phyloP scores from a whole-genome alignment of 495 filamentous ascomycete species.

The Penicillium maclennaniae region DNA sequence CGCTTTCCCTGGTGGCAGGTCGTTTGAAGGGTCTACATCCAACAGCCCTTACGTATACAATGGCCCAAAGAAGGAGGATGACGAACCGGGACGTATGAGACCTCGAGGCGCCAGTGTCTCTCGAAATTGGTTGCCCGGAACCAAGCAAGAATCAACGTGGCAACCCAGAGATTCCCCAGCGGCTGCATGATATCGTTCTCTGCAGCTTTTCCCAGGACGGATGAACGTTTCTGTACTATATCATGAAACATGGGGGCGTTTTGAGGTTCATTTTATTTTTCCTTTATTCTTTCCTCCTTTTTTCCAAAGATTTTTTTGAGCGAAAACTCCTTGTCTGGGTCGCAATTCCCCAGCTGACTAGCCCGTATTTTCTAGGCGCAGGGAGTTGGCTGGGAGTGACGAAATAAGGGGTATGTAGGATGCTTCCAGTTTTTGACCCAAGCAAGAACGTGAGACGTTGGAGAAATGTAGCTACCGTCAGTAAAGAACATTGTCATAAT shows the following conservation, averaged over 20 bases:
- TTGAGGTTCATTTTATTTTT: not conserved
- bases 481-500: constrained; percentile 60
- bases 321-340: not conserved
- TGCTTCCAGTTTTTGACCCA: constrained; percentile 10
- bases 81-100: constrained; percentile 47
- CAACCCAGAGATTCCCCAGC: constrained; percentile 46
- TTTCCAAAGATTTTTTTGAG: no score
- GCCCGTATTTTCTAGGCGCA: not conserved
- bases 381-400: constrained; percentile 4
- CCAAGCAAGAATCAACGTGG: constrained; percentile 81
- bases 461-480: constrained; percentile 56
- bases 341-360: not conserved
- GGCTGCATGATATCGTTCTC: constrained; percentile 3
- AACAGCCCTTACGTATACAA: constrained; percentile 28
- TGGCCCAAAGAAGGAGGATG: constrained; percentile 59
- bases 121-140: constrained; percentile 64
- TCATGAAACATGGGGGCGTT: constrained; percentile 1
- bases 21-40: constrained; percentile 22
- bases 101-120: constrained; percentile 55
- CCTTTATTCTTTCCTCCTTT: not conserved
- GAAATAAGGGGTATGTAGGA: not conserved
- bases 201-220: not conserved
- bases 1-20: constrained; percentile 30
- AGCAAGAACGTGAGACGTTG: not conserved
- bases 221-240: not conserved